A percentile compares a stretch with the other conserved stretches of the same genome.
Conservation (phyloP, 805 yeast genomes). For the Pichia heedii region DNA sequence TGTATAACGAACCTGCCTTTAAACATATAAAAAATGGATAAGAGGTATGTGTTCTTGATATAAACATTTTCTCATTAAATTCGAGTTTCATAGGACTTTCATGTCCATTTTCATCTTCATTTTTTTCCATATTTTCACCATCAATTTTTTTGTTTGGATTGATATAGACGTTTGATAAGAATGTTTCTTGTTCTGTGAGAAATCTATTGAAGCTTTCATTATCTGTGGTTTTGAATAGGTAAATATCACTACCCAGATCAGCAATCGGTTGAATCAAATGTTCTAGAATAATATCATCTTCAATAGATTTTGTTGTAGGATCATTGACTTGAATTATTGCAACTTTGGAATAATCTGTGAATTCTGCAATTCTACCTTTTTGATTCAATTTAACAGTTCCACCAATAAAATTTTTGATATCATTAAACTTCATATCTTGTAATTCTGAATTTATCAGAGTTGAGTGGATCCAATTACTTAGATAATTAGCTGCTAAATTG, state of each 20-base stretch:
- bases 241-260: slow-evolving; percentile 44
- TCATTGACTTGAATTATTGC: slow-evolving; percentile 49
- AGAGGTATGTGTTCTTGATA: slow-evolving; percentile 46
- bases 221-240: slow-evolving; percentile 45
- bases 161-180: slow-evolving; percentile 34
- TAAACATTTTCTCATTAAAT: slow-evolving; percentile 38
- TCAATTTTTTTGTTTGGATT: slow-evolving; percentile 25
- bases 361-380: slow-evolving; percentile 17
- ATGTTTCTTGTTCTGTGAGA: slow-evolving; percentile 32
- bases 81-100: no score
- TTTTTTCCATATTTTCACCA: slow-evolving; percentile 1
- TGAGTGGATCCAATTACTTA: slow-evolving; percentile 39
- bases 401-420: slow-evolving; percentile 6
- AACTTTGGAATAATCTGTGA: slow-evolving; percentile 32
- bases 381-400: background rate
- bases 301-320: slow-evolving; percentile 40
- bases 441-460: slow-evolving; percentile 10
- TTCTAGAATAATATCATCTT: slow-evolving; percentile 55
- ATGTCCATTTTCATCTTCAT: slow-evolving; percentile 10
- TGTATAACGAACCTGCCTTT: slow-evolving; percentile 45
- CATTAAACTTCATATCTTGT: slow-evolving; percentile 3
- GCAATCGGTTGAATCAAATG: slow-evolving; percentile 53
- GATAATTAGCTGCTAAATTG: slow-evolving; percentile 20
- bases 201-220: slow-evolving; percentile 28
- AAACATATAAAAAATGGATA: slow-evolving; percentile 55